Evolutionary conservation across 345 rosid species (phyloP), one percentile per base, ranked within the genome.

Genomic region (Boechera retrofracta): DNA sequence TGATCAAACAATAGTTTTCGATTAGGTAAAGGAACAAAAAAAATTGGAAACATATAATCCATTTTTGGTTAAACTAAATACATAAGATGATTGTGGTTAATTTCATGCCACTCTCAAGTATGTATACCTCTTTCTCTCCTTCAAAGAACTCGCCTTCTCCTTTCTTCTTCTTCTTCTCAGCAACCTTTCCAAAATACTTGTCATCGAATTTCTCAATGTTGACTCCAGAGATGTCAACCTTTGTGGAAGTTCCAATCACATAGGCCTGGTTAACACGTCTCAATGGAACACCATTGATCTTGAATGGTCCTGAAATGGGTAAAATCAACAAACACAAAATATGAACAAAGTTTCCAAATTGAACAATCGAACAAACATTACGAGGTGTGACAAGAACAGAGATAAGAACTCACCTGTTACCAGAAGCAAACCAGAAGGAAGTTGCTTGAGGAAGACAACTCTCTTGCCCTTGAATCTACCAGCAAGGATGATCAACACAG

Each of bases 391-490:
- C 7, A 28, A 28, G 3, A 28, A 28, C 29, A 28, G 18, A 47
- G 1, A 16, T 16, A 7, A 64, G 41, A 59, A 35, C 81, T 65
- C 36, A 87, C 88, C 88, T 11, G 86, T 77, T 0, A 85, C 86
- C 26, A 87, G 36, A 74, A 85, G 83, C 79, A 87, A 62, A 18
- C 97, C 98, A 47, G 97, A 90, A 41, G 93, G 0, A 66, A 92
- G 97, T 71, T 92, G 94, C 87, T 91, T 93, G 65, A 93, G 68
- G 42, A 91, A 91, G 57, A 93, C 97, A 72, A 89, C 93, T 77
- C 97, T 91, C 83, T 93, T 91, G 1, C 98, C 98, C 88, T 86
- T 91, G 75, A 89, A 93, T 82, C 96, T 87, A 63, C 98, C 98
- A 18, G 96, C 90, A 59, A 91, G 88, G 10, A 93, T 71, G 79